These are phyloP conservation scores for Fusarium equiseti DNA, from an alignment of 2,329 filamentous ascomycete genomes.

Conservation along the genomic window DNA sequence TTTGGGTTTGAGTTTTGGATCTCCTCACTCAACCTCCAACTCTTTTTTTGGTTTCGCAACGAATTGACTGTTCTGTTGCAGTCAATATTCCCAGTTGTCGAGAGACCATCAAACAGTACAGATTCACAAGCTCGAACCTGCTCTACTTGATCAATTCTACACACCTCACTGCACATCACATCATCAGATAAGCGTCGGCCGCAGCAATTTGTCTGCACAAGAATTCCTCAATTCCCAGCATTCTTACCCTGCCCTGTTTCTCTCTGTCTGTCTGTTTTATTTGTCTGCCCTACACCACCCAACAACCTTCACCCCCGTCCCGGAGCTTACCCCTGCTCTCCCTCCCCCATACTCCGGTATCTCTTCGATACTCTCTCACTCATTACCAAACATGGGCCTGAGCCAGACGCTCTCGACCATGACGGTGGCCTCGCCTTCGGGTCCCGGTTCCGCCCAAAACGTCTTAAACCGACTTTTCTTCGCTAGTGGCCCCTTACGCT, in stretches of 20 bases:
- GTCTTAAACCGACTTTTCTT: constrained; percentile 53
- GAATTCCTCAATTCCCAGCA: constrained; percentile 30
- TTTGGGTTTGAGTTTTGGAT: constrained; percentile 5
- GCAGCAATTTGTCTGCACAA: constrained; percentile 26
- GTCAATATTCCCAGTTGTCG: constrained; percentile 8
- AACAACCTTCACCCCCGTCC: constrained; percentile 30
- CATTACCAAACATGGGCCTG: constrained; percentile 44
- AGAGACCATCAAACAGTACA: constrained; percentile 4
- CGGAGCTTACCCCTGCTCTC: constrained; percentile 35
- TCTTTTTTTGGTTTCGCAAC: constrained; percentile 28
- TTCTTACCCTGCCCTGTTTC: constrained; percentile 24
- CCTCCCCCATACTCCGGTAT: constrained; percentile 40
- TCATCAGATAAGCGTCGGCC: constrained; percentile 26
- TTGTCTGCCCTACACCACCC: constrained; percentile 32
- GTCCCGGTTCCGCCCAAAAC: constrained; percentile 47
- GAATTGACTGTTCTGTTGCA: constrained; percentile 5
- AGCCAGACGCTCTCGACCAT: constrained; percentile 47
- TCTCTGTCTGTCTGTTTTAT: constrained; percentile 5
- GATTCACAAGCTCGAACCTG: background rate
- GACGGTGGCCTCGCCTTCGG: constrained; percentile 45
- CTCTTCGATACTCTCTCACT: constrained; percentile 37
- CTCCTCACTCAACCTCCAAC: constrained; percentile 26
- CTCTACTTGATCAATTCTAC: constrained; percentile 2
- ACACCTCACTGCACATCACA: constrained; percentile 11
- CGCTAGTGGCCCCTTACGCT: constrained; percentile 49